phyloP scores from a whole-genome alignment of 148 eudicot genomes.

The Rhododendron vialii region DNA sequence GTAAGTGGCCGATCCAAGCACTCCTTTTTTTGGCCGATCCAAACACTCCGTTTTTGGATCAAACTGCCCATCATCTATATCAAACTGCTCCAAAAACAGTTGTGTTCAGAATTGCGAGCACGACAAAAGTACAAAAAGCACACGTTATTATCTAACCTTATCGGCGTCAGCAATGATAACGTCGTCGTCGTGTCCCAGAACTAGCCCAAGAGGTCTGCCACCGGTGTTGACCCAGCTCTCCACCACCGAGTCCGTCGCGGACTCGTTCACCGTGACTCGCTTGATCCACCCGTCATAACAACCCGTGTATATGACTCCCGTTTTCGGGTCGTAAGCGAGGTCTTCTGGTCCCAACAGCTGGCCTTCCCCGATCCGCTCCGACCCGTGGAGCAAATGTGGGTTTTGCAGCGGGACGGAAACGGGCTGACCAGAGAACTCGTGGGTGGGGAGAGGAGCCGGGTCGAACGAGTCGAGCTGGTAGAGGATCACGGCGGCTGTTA shows the following conservation, averaged over 20 bases:
- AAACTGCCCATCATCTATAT: too few species aligned
- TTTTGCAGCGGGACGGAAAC: constrained; percentile 21
- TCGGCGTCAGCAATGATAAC: constrained; percentile 56
- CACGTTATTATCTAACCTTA: constrained; percentile 30
- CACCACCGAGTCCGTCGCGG: constrained; percentile 33
- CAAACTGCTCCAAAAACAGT: too few species aligned
- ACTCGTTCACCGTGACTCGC: constrained; percentile 31
- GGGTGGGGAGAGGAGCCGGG: constrained; percentile 39
- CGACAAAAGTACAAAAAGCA: neutral
- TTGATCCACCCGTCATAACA: constrained; percentile 73
- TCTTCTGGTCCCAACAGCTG: neutral
- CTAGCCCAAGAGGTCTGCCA: constrained; percentile 71
- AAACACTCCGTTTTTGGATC: too few species aligned
- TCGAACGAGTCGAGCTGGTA: constrained; percentile 56
- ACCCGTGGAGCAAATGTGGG: neutral
- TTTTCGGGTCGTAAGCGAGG: constrained; percentile 34
- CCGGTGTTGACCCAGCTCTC: constrained; percentile 71
- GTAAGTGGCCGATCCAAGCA: too few species aligned
- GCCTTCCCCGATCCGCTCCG: neutral
- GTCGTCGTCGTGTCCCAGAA: constrained; percentile 38
- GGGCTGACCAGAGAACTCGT: constrained; percentile 29
- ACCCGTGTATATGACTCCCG: constrained; percentile 42
- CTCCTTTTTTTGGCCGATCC: too few species aligned
- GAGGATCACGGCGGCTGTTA: constrained; percentile 18
- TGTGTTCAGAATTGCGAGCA: too few species aligned